Evolutionary conservation across 805 yeast genomes (phyloP), one percentile per base, ranked within the genome.

Genomic region (Cyberlindnera mycetangii): DNA sequence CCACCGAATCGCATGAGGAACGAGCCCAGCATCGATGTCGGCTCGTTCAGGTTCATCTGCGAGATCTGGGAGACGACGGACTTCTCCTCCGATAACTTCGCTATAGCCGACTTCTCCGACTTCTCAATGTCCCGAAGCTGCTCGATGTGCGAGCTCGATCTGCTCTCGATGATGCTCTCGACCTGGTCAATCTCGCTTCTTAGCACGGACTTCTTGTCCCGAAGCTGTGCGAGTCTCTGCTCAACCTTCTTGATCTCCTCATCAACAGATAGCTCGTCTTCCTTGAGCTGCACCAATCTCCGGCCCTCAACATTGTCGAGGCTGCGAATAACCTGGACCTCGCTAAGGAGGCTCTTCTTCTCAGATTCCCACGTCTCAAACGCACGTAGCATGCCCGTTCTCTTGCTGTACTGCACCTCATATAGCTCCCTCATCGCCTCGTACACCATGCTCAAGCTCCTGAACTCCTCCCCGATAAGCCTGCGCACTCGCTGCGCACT

Each of bases 81-180:
- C 42, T 54, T 58, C 22, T 54, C 54, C 16, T 50, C 53, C 6
- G 70, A 52, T 39, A 67, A 55, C 18, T 50, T 53, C 17, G 17
- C 7, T 7, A 74, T 64, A 1, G 71, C 69, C 1, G 53, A 53
- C 37, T 50, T 58, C 15, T 76, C 79, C n/a, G 57, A 51, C 2
- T 32, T 44, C 37, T 74, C 78, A 20, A 73, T 56, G 5, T 59
- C 61, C 21, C 61, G 62, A 37, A 75, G 69, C 21, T 68, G 54
- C 27, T 68, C 70, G 8, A 73, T 65, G 46, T 70, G 70, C 33
- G 66, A 61, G 4, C 77, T 69, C 0, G 77, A 61, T 38, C 66
- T 62, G 51, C 79, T 74, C 44, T 75, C 79, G 21, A 75, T 60
- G 4, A 75, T 70, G 10, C 78, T 72, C 49, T 71, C 68, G 0